Conservation (phyloP, 2,329 filamentous ascomycete species). For the Monilinia vaccinii-corymbosi region DNA sequence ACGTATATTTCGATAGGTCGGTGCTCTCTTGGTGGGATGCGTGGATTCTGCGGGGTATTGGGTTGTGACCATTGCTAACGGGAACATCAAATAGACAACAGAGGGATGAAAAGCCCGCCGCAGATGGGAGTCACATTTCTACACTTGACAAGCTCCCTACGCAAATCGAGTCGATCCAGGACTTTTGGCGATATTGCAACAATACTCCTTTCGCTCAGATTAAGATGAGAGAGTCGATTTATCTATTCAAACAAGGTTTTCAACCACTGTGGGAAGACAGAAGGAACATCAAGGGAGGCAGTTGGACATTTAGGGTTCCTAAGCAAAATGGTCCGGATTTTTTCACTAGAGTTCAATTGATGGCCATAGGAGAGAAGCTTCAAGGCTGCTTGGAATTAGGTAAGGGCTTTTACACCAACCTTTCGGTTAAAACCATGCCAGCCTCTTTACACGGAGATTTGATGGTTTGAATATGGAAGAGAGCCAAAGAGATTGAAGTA, state of each 20-base stretch:
- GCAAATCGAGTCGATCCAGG: slow-evolving; percentile 71
- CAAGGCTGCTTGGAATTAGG: slow-evolving; percentile 64
- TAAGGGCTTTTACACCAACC: slow-evolving; percentile 33
- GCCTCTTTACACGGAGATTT: neutral
- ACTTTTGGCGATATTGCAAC: slow-evolving; percentile 78
- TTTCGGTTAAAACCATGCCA: neutral
- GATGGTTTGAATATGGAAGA: no score
- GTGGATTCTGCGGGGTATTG: neutral
- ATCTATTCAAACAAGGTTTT: slow-evolving; percentile 72
- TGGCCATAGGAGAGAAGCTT: slow-evolving; percentile 75
- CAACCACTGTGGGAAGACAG: slow-evolving; percentile 77
- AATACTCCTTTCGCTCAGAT: slow-evolving; percentile 70
- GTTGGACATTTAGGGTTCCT: slow-evolving; percentile 85
- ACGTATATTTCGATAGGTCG: slow-evolving; percentile 58
- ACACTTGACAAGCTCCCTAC: slow-evolving; percentile 51
- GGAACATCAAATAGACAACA: slow-evolving; percentile 21
- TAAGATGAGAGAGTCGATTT: slow-evolving; percentile 68
- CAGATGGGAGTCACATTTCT: slow-evolving; percentile 27
- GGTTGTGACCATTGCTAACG: neutral
- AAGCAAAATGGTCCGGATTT: slow-evolving; percentile 65
- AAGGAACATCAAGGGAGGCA: slow-evolving; percentile 75
- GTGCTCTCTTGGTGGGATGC: slow-evolving; percentile 11
- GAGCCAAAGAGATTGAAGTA: neutral
- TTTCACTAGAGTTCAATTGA: slow-evolving; percentile 73
- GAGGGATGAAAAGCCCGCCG: slow-evolving; percentile 29